A percentile compares a stretch with the other conserved stretches of the same genome.
Evolutionary conservation across 192 early-diverging fungal genomes (phyloP).

Genomic region (Backusella liffmaniae): DNA sequence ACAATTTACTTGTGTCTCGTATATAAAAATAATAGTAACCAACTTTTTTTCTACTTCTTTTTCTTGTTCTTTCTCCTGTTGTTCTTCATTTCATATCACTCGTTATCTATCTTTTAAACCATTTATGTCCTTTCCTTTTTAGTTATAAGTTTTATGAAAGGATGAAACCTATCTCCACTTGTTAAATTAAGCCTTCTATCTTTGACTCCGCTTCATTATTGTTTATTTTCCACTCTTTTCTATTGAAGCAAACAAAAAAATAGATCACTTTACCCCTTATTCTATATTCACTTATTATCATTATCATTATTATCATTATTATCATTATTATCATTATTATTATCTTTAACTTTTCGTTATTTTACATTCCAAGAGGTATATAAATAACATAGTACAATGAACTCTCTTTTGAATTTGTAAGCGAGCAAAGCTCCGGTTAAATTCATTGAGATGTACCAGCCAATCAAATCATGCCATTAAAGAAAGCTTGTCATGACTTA

Average conservation of each 20-base stretch:
- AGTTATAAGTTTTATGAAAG: neutral
- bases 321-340: no score
- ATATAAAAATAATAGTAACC: neutral
- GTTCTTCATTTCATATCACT: neutral
- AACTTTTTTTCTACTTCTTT: neutral
- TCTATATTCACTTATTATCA: no score
- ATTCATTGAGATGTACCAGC: neutral
- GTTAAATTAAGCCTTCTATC: neutral
- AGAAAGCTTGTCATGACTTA: neutral
- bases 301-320: no score
- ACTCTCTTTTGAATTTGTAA: neutral
- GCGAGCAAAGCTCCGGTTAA: neutral
- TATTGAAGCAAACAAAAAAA: no score
- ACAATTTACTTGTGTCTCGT: neutral
- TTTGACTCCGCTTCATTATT: no score
- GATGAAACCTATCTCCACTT: neutral
- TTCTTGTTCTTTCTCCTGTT: neutral
- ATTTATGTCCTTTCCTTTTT: neutral
- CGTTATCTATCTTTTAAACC: neutral
- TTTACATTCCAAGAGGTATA: no score
- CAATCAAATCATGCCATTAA: neutral
- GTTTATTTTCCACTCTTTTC: no score
- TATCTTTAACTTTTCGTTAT: no score
- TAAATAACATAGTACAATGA: no score
- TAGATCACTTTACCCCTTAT: no score